These are phyloP conservation scores for Penicillium sp. DNA, from an alignment of 2,329 filamentous ascomycete species.

Conservation along the genomic window DNA sequence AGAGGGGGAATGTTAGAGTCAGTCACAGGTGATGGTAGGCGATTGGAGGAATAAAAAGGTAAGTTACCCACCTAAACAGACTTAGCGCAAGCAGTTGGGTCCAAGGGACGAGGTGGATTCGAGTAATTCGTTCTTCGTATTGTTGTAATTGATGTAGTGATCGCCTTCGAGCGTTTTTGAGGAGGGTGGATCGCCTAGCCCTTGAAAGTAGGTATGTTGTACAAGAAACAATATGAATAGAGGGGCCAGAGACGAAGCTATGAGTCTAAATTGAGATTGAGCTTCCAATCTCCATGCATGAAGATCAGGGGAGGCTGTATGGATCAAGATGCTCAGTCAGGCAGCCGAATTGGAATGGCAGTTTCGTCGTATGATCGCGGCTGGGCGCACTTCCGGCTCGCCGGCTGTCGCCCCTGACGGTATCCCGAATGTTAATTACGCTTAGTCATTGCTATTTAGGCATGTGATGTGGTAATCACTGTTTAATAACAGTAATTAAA, in stretches of 20 bases:
- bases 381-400: constrained; percentile 28
- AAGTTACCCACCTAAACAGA: constrained; percentile 14
- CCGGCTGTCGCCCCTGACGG: constrained; percentile 8
- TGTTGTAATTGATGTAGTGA: constrained; percentile 8
- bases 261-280: not conserved
- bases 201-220: not conserved
- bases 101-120: constrained; percentile 14
- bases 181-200: constrained; percentile 9
- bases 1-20: constrained; percentile 9
- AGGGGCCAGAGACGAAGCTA: not conserved
- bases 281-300: constrained; percentile 6
- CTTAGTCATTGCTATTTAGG: not conserved
- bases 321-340: not conserved
- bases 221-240: not conserved
- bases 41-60: constrained; percentile 10
- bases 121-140: constrained; percentile 9
- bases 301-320: constrained; percentile 8
- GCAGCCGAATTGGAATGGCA: constrained; percentile 1
- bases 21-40: constrained; percentile 8
- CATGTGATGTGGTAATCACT: not conserved
- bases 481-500: constrained; percentile 2
- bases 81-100: constrained; percentile 3
- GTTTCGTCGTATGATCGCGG: constrained; percentile 35
- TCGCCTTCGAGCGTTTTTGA: constrained; percentile 8
- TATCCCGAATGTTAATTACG: not conserved